Conservation (phyloP, 176 grass and related monocot genomes). For the Tillandsia fasciculata region DNA sequence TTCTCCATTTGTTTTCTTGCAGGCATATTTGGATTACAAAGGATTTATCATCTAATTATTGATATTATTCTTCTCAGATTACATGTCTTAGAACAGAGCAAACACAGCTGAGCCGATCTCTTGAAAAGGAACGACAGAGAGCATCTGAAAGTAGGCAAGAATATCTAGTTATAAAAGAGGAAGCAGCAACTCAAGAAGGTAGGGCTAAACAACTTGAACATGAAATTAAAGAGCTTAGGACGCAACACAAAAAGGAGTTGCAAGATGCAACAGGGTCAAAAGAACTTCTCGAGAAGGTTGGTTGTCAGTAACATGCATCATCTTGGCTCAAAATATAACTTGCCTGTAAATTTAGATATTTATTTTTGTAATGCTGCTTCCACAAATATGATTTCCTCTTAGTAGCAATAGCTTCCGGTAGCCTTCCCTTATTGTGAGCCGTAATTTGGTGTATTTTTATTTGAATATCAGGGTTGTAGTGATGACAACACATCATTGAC, state of each 20-base stretch:
- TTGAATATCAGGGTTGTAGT: not conserved
- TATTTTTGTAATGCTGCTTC: not conserved
- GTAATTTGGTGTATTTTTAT: not conserved
- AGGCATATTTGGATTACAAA: constrained; percentile 12
- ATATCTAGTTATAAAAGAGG: constrained; percentile 81
- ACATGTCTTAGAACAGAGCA: constrained; percentile 98
- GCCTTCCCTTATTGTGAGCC: not conserved
- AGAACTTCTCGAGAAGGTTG: constrained; percentile 88
- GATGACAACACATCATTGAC: not conserved
- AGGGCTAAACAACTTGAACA: constrained; percentile 87
- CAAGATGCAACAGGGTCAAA: constrained; percentile 62
- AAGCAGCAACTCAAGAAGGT: constrained; percentile 78
- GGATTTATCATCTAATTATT: constrained; percentile 8
- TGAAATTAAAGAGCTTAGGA: constrained; percentile 83
- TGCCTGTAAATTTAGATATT: not conserved
- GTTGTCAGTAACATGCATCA: not conserved
- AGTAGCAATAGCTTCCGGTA: not conserved
- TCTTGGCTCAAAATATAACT: not conserved
- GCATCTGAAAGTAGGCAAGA: constrained; percentile 99
- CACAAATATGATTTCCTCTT: not conserved
- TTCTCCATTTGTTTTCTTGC: constrained; percentile 8
- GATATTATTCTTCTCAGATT: constrained; percentile 39
- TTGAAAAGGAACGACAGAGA: constrained; percentile 98
- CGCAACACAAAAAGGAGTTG: constrained; percentile 75
- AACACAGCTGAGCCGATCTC: constrained; percentile 91